These are phyloP conservation scores for Candida quercuum DNA, from an alignment of 805 yeast species.

Conservation along the genomic window DNA sequence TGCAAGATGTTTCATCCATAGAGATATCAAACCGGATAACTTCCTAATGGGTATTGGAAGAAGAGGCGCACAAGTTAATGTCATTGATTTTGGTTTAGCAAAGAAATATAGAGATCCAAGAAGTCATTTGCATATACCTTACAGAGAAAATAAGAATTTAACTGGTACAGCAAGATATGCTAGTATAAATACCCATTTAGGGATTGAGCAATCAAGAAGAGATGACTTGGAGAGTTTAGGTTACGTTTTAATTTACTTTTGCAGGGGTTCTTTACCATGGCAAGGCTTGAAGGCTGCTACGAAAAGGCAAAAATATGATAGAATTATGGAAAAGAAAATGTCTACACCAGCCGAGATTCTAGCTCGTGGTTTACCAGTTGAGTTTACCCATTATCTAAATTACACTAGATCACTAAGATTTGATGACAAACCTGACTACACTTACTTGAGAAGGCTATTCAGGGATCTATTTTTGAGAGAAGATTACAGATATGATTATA, in stretches of 20 bases:
- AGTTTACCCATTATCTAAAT: constrained; percentile 78
- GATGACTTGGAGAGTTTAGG: constrained; percentile 95
- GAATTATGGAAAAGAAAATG: constrained; percentile 93
- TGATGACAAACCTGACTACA: constrained; percentile 95
- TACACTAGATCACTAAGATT: constrained; percentile 88
- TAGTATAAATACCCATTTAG: constrained; percentile 90
- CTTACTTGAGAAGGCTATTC: constrained; percentile 79
- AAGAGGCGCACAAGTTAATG: constrained; percentile 94
- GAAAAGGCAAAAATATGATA: constrained; percentile 93
- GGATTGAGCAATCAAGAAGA: constrained; percentile 94
- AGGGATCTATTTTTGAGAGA: constrained; percentile 86
- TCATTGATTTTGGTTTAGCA: constrained; percentile 92
- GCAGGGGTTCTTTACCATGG: constrained; percentile 97
- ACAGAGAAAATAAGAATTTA: constrained; percentile 90
- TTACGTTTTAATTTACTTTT: constrained; percentile 88
- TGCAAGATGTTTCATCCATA: constrained; percentile 91
- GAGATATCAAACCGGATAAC: constrained; percentile 96
- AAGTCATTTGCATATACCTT: constrained; percentile 91
- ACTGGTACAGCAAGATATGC: constrained; percentile 99
- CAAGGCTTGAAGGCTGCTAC: constrained; percentile 97
- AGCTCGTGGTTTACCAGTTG: constrained; percentile 88
- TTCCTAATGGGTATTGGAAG: constrained; percentile 82
- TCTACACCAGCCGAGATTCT: constrained; percentile 80
- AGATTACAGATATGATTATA: constrained; percentile 86
- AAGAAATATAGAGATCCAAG: constrained; percentile 95